Evolutionary conservation across 495 filamentous ascomycete species (phyloP), one percentile per base, ranked within the genome.

Genomic region (Aspergillus affinis): DNA sequence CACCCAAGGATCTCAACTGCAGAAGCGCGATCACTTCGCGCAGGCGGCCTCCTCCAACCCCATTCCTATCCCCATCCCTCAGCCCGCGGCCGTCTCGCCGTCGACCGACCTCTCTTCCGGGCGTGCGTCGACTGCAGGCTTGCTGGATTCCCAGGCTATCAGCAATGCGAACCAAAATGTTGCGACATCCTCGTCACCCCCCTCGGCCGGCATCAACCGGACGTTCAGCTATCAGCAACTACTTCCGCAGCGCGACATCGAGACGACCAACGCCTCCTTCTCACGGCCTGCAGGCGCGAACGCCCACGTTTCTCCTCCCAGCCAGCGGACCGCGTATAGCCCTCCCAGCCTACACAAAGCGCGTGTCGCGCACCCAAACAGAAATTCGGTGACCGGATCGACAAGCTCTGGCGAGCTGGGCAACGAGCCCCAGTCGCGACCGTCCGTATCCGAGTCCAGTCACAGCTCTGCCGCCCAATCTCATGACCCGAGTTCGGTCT

Each of bases 1-100:
- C n/a, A 93, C 92, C 60, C 89, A 92, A 67, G 94, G 93, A 50
- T 98, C 93, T 15, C 92, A 96, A 72, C 78, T 98, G 53, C 93
- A 93, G 75, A 88, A 92, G 61, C 96, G 94, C 70, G 94, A 98
- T 69, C 66, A 69, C 20, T 79, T 79, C 56, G 67, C 75, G 8
- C 72, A 72, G 23, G 66, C 71, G 23, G 54, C 61, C 10, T 60
- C 67, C 21, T 60, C 67, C 21, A 30, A 19, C 7, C 18, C 50
- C 23, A 63, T 66, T 60, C 71, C 62, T 46, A 56, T 60, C 5
- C 59, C 64, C 29, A 58, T 68, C 2, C 48, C 64, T 27, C 56
- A 59, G 10, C 44, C 46, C 13, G 48, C 60, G 0, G 58, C 54
- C 3, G 51, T 63, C 20, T 59, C 66, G 6, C 52, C 56, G 20